Evolutionary conservation across 2,329 filamentous ascomycete species (phyloP).

Genomic region (Metarhizium guizhouense): DNA sequence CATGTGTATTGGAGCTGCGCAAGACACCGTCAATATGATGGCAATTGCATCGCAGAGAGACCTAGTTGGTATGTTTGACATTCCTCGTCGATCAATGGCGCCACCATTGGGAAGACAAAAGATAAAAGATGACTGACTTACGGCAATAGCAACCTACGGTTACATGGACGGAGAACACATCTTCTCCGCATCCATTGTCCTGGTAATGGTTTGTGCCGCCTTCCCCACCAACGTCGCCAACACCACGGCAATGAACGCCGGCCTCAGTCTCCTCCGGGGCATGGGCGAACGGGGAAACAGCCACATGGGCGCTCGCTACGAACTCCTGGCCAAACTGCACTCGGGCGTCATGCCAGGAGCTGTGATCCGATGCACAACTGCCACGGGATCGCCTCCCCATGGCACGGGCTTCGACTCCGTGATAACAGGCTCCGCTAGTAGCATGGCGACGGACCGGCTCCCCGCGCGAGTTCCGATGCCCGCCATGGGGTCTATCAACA

Average conservation of each 20-base stretch:
- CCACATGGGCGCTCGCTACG: slow-evolving; percentile 26
- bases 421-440: not conserved
- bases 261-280: slow-evolving; percentile 34
- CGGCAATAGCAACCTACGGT: slow-evolving; percentile 38
- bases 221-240: slow-evolving; percentile 37
- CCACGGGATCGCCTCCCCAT: not conserved
- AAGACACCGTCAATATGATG: slow-evolving; percentile 26
- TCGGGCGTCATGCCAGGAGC: slow-evolving; percentile 14
- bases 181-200: slow-evolving; percentile 43
- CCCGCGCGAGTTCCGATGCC: slow-evolving; percentile 6
- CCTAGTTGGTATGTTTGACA: slow-evolving; percentile 32
- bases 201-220: slow-evolving; percentile 45
- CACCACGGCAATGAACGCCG: slow-evolving; percentile 33
- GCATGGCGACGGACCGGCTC: not conserved
- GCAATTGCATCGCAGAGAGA: slow-evolving; percentile 17
- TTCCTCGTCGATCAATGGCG: not conserved
- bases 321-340: slow-evolving; percentile 21
- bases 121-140: not conserved
- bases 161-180: slow-evolving; percentile 49
- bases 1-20: slow-evolving; percentile 40
- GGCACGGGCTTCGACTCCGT: not conserved
- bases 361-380: slow-evolving; percentile 1
- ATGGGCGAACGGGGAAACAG: slow-evolving; percentile 46
- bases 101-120: no score
- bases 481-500: not conserved